Percentiles rank a stretch among this genome's conserved stretches.
Evolutionary conservation across 2,329 filamentous ascomycete species (phyloP).

Genomic region (Pezicula rhizophila): DNA sequence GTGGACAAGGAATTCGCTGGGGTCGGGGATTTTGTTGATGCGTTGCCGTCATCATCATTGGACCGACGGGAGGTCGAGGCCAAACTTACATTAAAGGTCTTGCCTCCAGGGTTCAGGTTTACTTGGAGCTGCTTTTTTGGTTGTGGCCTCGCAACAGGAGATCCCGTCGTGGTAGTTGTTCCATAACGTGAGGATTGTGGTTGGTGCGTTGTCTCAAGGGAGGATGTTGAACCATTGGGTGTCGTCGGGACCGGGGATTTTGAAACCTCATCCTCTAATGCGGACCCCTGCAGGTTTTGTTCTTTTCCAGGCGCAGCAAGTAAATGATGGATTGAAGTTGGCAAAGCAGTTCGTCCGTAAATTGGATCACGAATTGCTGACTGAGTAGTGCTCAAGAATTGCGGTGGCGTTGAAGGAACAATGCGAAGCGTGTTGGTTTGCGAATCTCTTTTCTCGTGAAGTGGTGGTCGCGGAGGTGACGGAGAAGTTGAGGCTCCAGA

Average conservation of each 20-base stretch:
- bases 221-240: slow-evolving; percentile 17
- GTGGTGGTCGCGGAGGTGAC: background rate
- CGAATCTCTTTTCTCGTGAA: slow-evolving; percentile 1
- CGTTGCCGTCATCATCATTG: slow-evolving; percentile 9
- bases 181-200: slow-evolving; percentile 16
- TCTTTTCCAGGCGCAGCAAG: slow-evolving; percentile 3
- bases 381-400: background rate
- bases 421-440: slow-evolving; percentile 4
- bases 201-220: slow-evolving; percentile 16
- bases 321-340: slow-evolving; percentile 5
- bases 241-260: slow-evolving; percentile 11
- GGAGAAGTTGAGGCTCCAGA: background rate
- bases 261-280: slow-evolving; percentile 5
- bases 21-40: background rate
- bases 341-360: slow-evolving; percentile 8
- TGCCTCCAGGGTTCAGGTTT: slow-evolving; percentile 15
- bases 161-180: slow-evolving; percentile 23
- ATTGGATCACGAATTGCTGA: slow-evolving; percentile 1
- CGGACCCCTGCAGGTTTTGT: background rate
- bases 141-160: slow-evolving; percentile 16
- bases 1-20: background rate
- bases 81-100: slow-evolving; percentile 3
- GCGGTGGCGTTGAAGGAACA: slow-evolving; percentile 4
- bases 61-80: slow-evolving; percentile 23
- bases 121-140: slow-evolving; percentile 24